Base-by-base conservation (phyloP, 2,329 filamentous ascomycete species). In the Stromatinia cepivora region DNA sequence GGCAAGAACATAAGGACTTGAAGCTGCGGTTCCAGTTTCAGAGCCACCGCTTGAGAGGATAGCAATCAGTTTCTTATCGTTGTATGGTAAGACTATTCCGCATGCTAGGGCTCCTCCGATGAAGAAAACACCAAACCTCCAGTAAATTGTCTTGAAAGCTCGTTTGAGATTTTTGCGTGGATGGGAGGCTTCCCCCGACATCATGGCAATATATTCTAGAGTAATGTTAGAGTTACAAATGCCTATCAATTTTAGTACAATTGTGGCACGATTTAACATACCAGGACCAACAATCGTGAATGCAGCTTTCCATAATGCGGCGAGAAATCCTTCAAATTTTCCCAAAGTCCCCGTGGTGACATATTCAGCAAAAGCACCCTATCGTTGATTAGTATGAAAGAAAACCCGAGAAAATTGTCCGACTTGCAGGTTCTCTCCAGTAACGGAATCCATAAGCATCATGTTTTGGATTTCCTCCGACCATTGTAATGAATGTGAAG, bases 131-230 rank as follows among this genome's bases (percentile, higher is more conserved):
- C 87, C 89, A 63, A 93, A 84, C 57, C 91, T 87, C 77, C 88
- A 90, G 79, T 92, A 92, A 9, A 92, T 88, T 0, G 88, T 88
- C 75, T 91, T 92, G 81, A 87, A 92, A 1, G 90, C 90, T 59
- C 84, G 84, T 45, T 90, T 90, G 79, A 93, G 85, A 61, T 86
- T 85, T 15, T 80, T 81, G 6, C 88, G 84, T 0, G 89, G 89
- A 71, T 88, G 86, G 74, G 89, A 82, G 2, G 88, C 84, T 78
- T 92, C 89, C 59, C 89, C 90, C 20, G 92, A 88, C 0, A 91
- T 92, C 75, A 87, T 88, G 45, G 84, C 84, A 54, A 91, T 86
- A 73, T 90, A 91, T 69, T 69, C 67, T 69, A 13, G 17, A 48
- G 0, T 25, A 8, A 15, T 13, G 28, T 63, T 68, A 62, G 56